These are phyloP conservation scores for Cyclostephanos invisitatus DNA, from an alignment of 108 stramenopile genomes.

Conservation along the genomic window DNA sequence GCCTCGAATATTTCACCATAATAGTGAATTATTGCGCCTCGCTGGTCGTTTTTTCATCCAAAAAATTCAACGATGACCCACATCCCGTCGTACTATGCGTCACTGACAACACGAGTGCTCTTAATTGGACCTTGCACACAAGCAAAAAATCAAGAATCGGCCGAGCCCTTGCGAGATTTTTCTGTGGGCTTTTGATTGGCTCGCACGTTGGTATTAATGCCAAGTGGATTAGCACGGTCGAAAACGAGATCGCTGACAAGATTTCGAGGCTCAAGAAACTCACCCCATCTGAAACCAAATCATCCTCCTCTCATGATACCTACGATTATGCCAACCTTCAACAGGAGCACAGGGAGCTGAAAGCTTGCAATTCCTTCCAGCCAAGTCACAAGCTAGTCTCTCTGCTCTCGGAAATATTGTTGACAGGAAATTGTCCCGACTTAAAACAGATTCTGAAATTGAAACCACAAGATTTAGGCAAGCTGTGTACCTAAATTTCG, in stretches of 20 bases:
- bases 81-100: not conserved
- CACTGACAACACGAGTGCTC: slow-evolving; percentile 16
- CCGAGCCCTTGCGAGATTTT: slow-evolving; percentile 10
- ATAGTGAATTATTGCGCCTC: slow-evolving; percentile 22
- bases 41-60: not conserved
- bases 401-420: slow-evolving; percentile 8
- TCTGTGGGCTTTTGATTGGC: slow-evolving; percentile 14
- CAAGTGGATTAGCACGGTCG: not conserved
- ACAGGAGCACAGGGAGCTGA: slow-evolving; percentile 17
- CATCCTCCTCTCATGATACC: not conserved
- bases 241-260: slow-evolving; percentile 25
- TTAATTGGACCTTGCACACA: slow-evolving; percentile 9
- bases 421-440: not conserved
- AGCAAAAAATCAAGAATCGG: slow-evolving; percentile 11
- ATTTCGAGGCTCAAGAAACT: slow-evolving; percentile 29
- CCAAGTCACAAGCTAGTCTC: slow-evolving; percentile 9
- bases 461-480: slow-evolving; percentile 19
- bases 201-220: slow-evolving; percentile 17
- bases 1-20: slow-evolving; percentile 14
- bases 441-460: no score
- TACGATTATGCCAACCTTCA: slow-evolving; percentile 11
- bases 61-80: not conserved
- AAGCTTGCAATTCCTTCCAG: slow-evolving; percentile 5
- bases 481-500: slow-evolving; percentile 8
- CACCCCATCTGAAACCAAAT: not conserved